Evolutionary conservation across 2,329 filamentous ascomycete species (phyloP).

Genomic region (Escovopsis weberi): DNA sequence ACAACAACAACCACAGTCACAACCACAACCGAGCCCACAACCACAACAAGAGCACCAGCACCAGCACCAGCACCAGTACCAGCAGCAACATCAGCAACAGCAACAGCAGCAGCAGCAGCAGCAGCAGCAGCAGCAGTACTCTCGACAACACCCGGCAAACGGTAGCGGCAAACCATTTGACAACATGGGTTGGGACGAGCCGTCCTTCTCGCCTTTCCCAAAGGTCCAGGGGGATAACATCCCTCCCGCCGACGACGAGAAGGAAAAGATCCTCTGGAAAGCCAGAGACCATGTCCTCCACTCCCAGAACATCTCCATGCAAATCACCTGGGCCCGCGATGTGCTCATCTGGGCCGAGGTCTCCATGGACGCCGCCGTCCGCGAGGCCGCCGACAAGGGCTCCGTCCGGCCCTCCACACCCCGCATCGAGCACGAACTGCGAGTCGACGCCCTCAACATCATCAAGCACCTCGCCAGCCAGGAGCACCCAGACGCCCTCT

Average conservation of each 20-base stretch:
- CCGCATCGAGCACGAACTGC: slow-evolving; percentile 74
- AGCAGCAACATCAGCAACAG: no score
- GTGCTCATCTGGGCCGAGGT: slow-evolving; percentile 80
- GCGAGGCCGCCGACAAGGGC: slow-evolving; percentile 33
- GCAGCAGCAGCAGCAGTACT: no score
- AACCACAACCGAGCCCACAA: no score
- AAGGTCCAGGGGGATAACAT: slow-evolving; percentile 77
- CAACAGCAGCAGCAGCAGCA: no score
- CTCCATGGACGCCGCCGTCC: slow-evolving; percentile 58
- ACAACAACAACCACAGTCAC: no score
- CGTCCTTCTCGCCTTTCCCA: slow-evolving; percentile 85
- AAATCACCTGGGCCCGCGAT: slow-evolving; percentile 93
- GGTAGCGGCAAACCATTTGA: slow-evolving; percentile 16
- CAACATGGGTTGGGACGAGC: slow-evolving; percentile 39
- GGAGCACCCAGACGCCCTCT: slow-evolving; percentile 83
- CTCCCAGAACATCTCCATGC: slow-evolving; percentile 90
- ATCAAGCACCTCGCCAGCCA: slow-evolving; percentile 82
- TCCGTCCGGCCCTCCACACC: slow-evolving; percentile 59
- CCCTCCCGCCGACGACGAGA: slow-evolving; percentile 85
- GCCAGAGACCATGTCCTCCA: slow-evolving; percentile 73
- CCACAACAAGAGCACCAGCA: no score
- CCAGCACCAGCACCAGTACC: no score
- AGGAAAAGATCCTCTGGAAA: slow-evolving; percentile 77
- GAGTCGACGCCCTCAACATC: slow-evolving; percentile 80
- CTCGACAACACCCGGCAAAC: slow-evolving; percentile 14